Conservation (phyloP, 352 stramenopile genomes). For the Globisporangium recalcitrans region DNA sequence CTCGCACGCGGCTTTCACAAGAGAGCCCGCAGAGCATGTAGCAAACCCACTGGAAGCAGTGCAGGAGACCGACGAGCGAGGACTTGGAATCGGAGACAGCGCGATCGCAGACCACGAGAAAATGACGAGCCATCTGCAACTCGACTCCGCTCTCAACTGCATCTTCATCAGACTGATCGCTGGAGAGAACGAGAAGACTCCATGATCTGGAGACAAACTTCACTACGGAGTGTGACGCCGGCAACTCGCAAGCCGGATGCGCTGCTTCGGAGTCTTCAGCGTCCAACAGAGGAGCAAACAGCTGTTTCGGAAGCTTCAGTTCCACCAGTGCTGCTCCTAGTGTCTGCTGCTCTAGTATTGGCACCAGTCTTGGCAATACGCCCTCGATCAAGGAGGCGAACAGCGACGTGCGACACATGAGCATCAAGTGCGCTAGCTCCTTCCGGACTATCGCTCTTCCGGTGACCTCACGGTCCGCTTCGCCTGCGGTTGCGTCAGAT, state of each 20-base stretch:
- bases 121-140: conserved; percentile 23
- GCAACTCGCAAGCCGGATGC: conserved; percentile 9
- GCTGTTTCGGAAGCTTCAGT: background rate
- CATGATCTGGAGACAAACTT: conserved; percentile 33
- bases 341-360: background rate
- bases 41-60: conserved; percentile 37
- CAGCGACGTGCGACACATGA: conserved; percentile 3
- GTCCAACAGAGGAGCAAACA: background rate
- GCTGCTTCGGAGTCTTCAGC: background rate
- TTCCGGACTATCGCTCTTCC: conserved; percentile 8
- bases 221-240: conserved; percentile 20
- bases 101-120: conserved; percentile 22
- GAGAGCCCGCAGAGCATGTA: conserved; percentile 16
- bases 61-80: conserved; percentile 20
- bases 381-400: background rate
- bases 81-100: conserved; percentile 19
- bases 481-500: background rate
- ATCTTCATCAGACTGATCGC: background rate
- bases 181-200: conserved; percentile 14
- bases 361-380: conserved; percentile 10
- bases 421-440: conserved; percentile 10
- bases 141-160: conserved; percentile 8
- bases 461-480: background rate
- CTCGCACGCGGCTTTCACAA: conserved; percentile 15
- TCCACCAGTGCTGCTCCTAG: background rate